These are phyloP conservation scores for Ustilago shanxiensis DNA, from an alignment of 1,284 basidiomycete species.

Conservation along the genomic window DNA sequence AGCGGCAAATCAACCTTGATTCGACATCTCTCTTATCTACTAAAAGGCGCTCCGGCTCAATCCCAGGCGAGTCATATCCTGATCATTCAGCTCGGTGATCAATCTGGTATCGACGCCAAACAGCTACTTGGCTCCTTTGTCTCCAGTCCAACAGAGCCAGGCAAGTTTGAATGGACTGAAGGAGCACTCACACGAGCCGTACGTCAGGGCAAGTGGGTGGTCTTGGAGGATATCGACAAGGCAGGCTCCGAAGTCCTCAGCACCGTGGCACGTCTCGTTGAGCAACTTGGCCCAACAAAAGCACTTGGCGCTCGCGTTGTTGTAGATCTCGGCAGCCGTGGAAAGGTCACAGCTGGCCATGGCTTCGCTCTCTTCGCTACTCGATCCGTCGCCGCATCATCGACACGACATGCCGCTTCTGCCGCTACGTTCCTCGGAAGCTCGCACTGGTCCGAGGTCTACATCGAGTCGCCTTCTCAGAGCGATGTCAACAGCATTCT, in stretches of 20 bases:
- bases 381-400: slow-evolving; percentile 65
- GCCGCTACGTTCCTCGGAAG: slow-evolving; percentile 77
- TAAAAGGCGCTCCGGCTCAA: slow-evolving; percentile 24
- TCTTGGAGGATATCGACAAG: slow-evolving; percentile 90
- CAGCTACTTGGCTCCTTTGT: slow-evolving; percentile 93
- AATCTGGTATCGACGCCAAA: slow-evolving; percentile 82
- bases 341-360: slow-evolving; percentile 69
- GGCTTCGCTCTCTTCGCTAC: slow-evolving; percentile 72
- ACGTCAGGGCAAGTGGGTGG: slow-evolving; percentile 90
- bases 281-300: slow-evolving; percentile 79
- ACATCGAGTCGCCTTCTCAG: slow-evolving; percentile 43
- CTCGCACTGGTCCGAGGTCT: slow-evolving; percentile 71
- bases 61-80: slow-evolving; percentile 74
- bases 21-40: slow-evolving; percentile 76
- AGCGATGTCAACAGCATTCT: slow-evolving; percentile 61
- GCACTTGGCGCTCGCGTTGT: slow-evolving; percentile 81
- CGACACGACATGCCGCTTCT: slow-evolving; percentile 60
- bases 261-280: slow-evolving; percentile 74
- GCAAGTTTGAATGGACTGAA: slow-evolving; percentile 96
- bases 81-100: slow-evolving; percentile 83
- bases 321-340: slow-evolving; percentile 72
- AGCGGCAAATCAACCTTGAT: slow-evolving; percentile 90
- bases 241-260: slow-evolving; percentile 64
- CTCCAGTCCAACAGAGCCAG: slow-evolving; percentile 85
- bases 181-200: slow-evolving; percentile 92